Base-by-base conservation (phyloP, 2,329 filamentous ascomycete genomes). In the Pseudogymnoascus sp. region DNA sequence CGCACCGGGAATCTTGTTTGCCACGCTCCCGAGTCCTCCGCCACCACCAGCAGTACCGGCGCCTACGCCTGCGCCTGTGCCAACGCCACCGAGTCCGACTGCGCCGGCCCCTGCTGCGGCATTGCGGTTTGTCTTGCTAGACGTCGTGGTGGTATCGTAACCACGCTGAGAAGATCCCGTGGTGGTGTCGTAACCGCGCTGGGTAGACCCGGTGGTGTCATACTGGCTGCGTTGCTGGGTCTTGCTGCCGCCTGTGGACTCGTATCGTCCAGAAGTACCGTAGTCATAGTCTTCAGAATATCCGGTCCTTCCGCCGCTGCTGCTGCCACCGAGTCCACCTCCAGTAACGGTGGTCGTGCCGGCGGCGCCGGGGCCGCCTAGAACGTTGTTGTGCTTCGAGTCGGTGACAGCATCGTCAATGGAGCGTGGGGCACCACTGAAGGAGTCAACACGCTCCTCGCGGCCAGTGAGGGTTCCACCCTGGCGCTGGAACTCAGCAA, bases 401-500 rank as follows among this genome's bases (percentile, higher is more conserved):
- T 59, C 57, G 5, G 47, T 39, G 59, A 50, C 62, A 15, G 67
- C 64, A 24, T 73, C 71, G 17, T 76, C 74, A 44, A 81, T 74
- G 62, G 77, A 72, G 66, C 79, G 78, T 4, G 85, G 85, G 65
- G 85, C 84, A 9, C 86, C 86, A 41, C 81, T 79, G 63, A 85
- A 87, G 37, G 81, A 81, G 59, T 84, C 81, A 57, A 82, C 78
- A 13, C 80, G 79, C 68, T 83, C 78, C 41, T 82, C 78, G 36
- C 80, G 76, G 2, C 84, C 82, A 9, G 73, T 72, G 0, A 88
- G 72, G 1, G 74, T 72, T 44, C 84, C 83, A 11, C 84, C 83
- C 60, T 80, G 71, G 63, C 74, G 70, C 74, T 72, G 74, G 71
- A 88, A 90, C 67, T 91, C 86, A 0, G 78, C 75, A 70, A 90